Evolutionary conservation across 208 protist species (phyloP).

Genomic region (Leishmania braziliensis): DNA sequence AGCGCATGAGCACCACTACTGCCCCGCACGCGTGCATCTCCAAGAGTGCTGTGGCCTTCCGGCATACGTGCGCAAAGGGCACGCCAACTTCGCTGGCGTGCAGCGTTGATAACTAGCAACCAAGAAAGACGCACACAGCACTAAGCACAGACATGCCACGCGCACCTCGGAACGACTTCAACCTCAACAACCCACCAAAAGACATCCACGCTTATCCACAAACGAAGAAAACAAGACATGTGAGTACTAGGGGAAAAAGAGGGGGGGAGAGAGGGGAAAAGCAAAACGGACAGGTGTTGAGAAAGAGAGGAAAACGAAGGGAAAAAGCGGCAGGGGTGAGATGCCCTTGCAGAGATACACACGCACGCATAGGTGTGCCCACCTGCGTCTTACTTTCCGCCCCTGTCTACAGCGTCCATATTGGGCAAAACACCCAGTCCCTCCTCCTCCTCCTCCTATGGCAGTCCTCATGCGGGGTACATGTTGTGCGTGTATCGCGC

Average conservation of each 20-base stretch:
- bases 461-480: slow-evolving; percentile 50
- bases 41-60: neutral
- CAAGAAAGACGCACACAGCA: neutral
- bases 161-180: neutral
- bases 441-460: neutral
- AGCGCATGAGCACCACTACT: neutral
- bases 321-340: neutral
- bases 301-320: neutral
- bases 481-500: slow-evolving; percentile 57
- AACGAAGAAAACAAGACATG: neutral
- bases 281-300: too few relatives aligned
- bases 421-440: neutral
- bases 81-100: too few relatives aligned
- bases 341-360: neutral
- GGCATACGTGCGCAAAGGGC: neutral
- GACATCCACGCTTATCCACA: neutral
- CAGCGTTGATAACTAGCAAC: neutral
- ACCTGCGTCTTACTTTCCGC: neutral
- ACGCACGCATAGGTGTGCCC: neutral
- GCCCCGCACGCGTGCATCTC: neutral
- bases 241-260: neutral
- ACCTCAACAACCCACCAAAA: neutral
- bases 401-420: neutral
- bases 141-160: neutral
- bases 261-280: neutral